Conservation (phyloP, 371 early-diverging fungal species). For the Rhizopus sp. region DNA sequence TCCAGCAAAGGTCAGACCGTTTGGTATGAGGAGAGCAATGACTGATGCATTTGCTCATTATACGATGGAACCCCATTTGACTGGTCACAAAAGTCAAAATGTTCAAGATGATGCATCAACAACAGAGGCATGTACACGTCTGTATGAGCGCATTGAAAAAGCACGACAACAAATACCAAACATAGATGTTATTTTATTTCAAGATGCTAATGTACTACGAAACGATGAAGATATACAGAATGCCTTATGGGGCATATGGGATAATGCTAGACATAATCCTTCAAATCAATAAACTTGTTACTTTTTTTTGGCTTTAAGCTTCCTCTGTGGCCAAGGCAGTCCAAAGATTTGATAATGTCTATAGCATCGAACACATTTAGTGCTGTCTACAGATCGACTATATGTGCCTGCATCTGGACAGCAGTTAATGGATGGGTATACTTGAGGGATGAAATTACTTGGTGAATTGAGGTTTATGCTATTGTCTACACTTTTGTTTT, state of each 20-base stretch:
- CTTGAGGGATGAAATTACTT: background rate
- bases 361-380: conserved; percentile 25
- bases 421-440: conserved; percentile 2
- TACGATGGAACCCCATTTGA: conserved; percentile 23
- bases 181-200: conserved; percentile 37
- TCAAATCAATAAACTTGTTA: background rate
- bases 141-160: conserved; percentile 30
- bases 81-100: conserved; percentile 10
- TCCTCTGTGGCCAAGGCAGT: conserved; percentile 23
- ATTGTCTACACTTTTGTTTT: background rate
- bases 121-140: conserved; percentile 14
- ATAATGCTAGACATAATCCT: conserved; percentile 8
- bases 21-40: conserved; percentile 20
- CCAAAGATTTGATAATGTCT: conserved; percentile 27
- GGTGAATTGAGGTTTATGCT: background rate
- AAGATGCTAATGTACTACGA: conserved; percentile 26
- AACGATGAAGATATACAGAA: conserved; percentile 30
- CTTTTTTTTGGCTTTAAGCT: background rate
- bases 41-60: conserved; percentile 17
- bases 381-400: background rate
- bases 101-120: conserved; percentile 9
- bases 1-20: background rate
- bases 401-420: conserved; percentile 3
- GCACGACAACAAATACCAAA: conserved; percentile 23
- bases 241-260: conserved; percentile 39